These are phyloP conservation scores for Cytospora piceicola DNA, from an alignment of 2,329 filamentous ascomycete genomes.

Conservation along the genomic window DNA sequence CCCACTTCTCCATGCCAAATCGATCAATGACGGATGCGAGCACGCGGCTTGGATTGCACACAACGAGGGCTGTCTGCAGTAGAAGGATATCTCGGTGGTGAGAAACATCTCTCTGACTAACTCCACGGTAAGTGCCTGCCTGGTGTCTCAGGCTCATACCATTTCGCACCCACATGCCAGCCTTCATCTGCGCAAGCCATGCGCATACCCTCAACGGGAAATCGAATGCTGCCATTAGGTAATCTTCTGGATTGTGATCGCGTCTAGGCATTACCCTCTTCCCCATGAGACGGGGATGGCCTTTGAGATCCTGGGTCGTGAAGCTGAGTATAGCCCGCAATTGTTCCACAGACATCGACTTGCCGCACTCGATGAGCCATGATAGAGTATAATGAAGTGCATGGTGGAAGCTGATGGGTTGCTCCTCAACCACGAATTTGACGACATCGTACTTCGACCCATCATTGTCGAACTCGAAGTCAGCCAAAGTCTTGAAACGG, in stretches of 20 bases:
- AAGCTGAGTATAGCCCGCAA: slow-evolving; percentile 73
- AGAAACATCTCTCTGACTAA: slow-evolving; percentile 86
- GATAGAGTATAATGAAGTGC: slow-evolving; percentile 94
- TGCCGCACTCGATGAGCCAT: slow-evolving; percentile 91
- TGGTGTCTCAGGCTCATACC: slow-evolving; percentile 95
- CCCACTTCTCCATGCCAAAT: slow-evolving; percentile 86
- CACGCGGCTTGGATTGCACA: slow-evolving; percentile 81
- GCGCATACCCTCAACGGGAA: slow-evolving; percentile 91
- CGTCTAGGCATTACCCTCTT: slow-evolving; percentile 59
- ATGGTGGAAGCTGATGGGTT: slow-evolving; percentile 96
- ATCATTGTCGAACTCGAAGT: slow-evolving; percentile 77
- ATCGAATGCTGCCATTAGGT: slow-evolving; percentile 86
- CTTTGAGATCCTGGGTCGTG: slow-evolving; percentile 69
- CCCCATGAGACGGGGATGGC: slow-evolving; percentile 66
- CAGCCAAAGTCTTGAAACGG: slow-evolving; percentile 75
- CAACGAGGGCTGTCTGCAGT: slow-evolving; percentile 85
- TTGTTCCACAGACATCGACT: slow-evolving; percentile 69
- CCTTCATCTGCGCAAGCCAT: slow-evolving; percentile 98
- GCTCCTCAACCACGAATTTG: slow-evolving; percentile 84
- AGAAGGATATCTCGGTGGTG: slow-evolving; percentile 96
- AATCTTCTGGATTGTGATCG: slow-evolving; percentile 70
- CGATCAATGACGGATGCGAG: slow-evolving; percentile 89
- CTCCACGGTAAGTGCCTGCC: slow-evolving; percentile 88
- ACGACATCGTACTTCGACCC: slow-evolving; percentile 69
- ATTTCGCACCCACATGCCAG: slow-evolving; percentile 98